Evolutionary conservation across 2,329 filamentous ascomycete species (phyloP).

Genomic region (Claviceps sp.): DNA sequence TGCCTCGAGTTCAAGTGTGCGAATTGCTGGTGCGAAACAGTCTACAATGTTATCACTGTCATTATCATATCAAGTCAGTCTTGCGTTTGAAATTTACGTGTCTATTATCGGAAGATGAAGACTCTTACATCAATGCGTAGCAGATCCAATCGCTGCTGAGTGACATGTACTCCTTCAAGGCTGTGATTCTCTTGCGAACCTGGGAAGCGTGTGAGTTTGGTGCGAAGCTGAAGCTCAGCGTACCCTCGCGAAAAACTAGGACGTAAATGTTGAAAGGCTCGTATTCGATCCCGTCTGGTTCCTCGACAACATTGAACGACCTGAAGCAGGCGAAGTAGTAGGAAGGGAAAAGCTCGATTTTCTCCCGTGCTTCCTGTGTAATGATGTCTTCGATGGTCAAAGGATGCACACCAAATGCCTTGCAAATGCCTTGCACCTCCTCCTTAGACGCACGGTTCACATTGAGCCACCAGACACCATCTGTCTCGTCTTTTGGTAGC

Average conservation of each 20-base stretch:
- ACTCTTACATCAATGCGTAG: slow-evolving; percentile 81
- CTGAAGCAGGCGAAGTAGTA: slow-evolving; percentile 99
- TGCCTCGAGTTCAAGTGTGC: slow-evolving; percentile 73
- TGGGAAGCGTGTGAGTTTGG: slow-evolving; percentile 78
- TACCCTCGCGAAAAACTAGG: slow-evolving; percentile 89
- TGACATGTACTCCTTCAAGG: slow-evolving; percentile 87
- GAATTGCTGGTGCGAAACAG: slow-evolving; percentile 81
- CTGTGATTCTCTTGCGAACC: slow-evolving; percentile 81
- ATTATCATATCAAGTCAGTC: neutral
- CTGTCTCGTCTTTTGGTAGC: slow-evolving; percentile 44
- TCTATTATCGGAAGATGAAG: neutral
- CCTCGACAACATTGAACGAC: slow-evolving; percentile 70
- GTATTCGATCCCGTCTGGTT: slow-evolving; percentile 69
- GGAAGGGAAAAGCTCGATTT: slow-evolving; percentile 92
- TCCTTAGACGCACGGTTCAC: slow-evolving; percentile 82
- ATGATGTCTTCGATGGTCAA: slow-evolving; percentile 93
- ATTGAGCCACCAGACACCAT: slow-evolving; percentile 98
- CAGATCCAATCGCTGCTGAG: slow-evolving; percentile 97
- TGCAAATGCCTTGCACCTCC: slow-evolving; percentile 77
- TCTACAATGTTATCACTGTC: slow-evolving; percentile 88
- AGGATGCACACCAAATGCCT: slow-evolving; percentile 90
- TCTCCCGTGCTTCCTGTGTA: slow-evolving; percentile 90
- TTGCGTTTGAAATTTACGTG: neutral
- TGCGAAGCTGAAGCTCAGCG: slow-evolving; percentile 86
- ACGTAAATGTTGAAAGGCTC: slow-evolving; percentile 96